Evolutionary conservation across 2,329 filamentous ascomycete genomes (phyloP), one percentile per base, ranked within the genome.

Genomic region (Pestalotiopsis sp.): DNA sequence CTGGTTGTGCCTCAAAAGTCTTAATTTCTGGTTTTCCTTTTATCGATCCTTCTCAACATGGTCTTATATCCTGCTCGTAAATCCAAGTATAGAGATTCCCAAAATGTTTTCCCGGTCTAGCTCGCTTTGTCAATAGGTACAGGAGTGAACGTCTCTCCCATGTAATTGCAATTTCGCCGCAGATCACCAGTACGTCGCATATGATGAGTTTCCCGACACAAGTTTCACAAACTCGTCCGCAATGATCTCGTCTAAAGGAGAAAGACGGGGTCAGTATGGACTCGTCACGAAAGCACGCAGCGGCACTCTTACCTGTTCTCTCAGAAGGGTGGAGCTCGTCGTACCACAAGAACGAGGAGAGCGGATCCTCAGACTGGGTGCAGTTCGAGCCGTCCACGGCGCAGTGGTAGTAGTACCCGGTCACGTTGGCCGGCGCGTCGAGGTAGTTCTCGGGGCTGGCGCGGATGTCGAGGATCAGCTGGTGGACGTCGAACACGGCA

Each of bases 241-340:
- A 62, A 84, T 77, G 45, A 83, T 76, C 68, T 81, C 75, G 52
- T 79, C 78, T 82, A 36, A 61, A 14, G 7, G 17, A 2, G 6
- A 52, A 9, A 17, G 11, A 64, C 31, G 2, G 41, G 3, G 52
- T 73, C 31, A 71, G 31, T 38, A 27, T 31, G 2, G 31, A 25
- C 14, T 17, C 52, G 12, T 14, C 9, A 7, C 12, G 49, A 5
- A 14, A 5, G 9, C 31, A n/a, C 13, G 3, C 41, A 38, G 55
- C 9, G 17, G 20, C 13, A 7, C 7, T 81, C 74, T 86, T 81
- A 78, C 88, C 86, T 7, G 90, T 86, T 79, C 88, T 87, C 79
- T 90, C 85, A 38, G 89, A 90, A 0, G 92, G 91, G 81, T 95
- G 93, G 75, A 95, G 77, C 75, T 90, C 87, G 79, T 95, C 92